Base-by-base conservation (phyloP, 495 filamentous ascomycete species). In the Penicillium psychrofluorescens region DNA sequence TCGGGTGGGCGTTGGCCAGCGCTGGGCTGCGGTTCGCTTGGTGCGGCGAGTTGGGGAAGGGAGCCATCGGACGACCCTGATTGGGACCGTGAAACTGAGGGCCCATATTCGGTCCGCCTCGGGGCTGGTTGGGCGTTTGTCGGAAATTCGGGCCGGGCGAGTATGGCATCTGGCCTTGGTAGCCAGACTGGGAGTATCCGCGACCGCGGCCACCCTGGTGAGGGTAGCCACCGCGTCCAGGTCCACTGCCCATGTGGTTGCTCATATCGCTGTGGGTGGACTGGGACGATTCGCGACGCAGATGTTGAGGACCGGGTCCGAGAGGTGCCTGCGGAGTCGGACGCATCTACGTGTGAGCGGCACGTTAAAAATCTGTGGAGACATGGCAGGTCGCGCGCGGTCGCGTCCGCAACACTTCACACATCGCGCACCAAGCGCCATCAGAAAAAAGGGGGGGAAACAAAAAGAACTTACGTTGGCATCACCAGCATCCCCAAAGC, bases 201-300 rank as follows among this genome's bases (percentile, higher is more conserved):
- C 86, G 77, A 46, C 86, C 83, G 53, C 86, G 83, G 42, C 85
- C 78, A 47, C 74, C 75, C 69, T 81, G 66, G 51, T 66, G 58
- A 41, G 65, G 60, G 54, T 70, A 77, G 27, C 76, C 74, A 52
- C 77, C 77, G 43, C 78, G 80, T 39, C 68, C 72, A 27, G 70
- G 59, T 45, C 58, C 77, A 56, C 59, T 78, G 50, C 59, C 58
- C 59, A 72, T 64, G 42, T 71, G 68, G 61, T 79, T 81, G 60
- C 76, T 76, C 68, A 84, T 79, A 41, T 94, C 88, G 63, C 81
- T 83, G 56, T 89, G 85, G 37, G 80, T 74, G 10, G 85, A 88
- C 61, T 87, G 83, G 5, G 86, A 84, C 12, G 89, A 95, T 55
- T 90, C 84, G 52, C 86, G 81, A 39, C 90, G 83, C 41, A 85